Conservation (phyloP, 306 rosid species). For the Phaseolus lunatus region DNA sequence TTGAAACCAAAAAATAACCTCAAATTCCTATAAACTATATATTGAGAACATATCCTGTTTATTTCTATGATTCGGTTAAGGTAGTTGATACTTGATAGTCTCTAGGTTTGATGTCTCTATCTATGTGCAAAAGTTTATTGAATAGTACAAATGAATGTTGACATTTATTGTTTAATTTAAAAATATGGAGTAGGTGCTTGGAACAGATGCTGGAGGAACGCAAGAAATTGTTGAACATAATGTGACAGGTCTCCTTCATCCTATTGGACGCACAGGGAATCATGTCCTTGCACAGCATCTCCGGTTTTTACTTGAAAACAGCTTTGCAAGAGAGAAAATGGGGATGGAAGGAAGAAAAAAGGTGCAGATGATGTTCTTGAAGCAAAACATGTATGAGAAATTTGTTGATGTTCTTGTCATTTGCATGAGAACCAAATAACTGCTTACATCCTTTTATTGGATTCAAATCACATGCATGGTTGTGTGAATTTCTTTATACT, state of each 20-base stretch:
- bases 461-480: conserved; percentile 14
- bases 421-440: conserved; percentile 78
- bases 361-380: conserved; percentile 78
- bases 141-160: conserved; percentile 9
- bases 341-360: conserved; percentile 76
- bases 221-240: conserved; percentile 88
- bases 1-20: neutral
- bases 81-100: neutral
- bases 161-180: neutral
- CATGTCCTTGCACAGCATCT: conserved; percentile 65
- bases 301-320: conserved; percentile 68
- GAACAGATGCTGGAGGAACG: conserved; percentile 92
- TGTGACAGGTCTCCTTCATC: conserved; percentile 84
- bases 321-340: conserved; percentile 67
- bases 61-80: neutral
- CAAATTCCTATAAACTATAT: neutral
- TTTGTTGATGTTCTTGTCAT: conserved; percentile 74
- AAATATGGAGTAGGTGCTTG: conserved; percentile 73
- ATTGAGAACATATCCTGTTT: neutral
- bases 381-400: conserved; percentile 81
- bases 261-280: conserved; percentile 66
- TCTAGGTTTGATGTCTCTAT: conserved; percentile 1
- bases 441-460: conserved; percentile 51
- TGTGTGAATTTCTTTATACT: neutral
- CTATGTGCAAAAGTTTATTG: neutral